A percentile compares a stretch with the other conserved stretches of the same genome.
phyloP scores from a whole-genome alignment of 345 rosid genomes.

The Arabis alpina region DNA sequence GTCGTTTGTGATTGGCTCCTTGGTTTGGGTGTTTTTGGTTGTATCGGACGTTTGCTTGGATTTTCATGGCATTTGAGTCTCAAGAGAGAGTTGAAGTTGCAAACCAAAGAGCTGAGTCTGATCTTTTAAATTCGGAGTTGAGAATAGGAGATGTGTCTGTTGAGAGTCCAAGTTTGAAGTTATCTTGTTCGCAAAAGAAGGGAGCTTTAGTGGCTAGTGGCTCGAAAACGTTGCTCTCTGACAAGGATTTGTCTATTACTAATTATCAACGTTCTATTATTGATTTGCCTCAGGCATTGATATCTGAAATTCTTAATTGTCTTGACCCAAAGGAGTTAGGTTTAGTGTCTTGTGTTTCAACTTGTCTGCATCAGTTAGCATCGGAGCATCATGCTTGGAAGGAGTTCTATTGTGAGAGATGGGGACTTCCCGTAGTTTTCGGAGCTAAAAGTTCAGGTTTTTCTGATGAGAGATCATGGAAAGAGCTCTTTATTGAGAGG shows the following conservation, averaged over 20 bases:
- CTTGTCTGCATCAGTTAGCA: slow-evolving; percentile 66
- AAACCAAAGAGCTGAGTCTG: slow-evolving; percentile 29
- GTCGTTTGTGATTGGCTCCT: slow-evolving; percentile 21
- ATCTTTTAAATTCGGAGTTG: slow-evolving; percentile 21
- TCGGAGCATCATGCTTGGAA: slow-evolving; percentile 90
- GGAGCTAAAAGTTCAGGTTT: slow-evolving; percentile 39
- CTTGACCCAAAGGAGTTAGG: slow-evolving; percentile 92
- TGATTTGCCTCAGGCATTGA: slow-evolving; percentile 83
- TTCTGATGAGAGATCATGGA: slow-evolving; percentile 77
- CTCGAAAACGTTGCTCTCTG: slow-evolving; percentile 46
- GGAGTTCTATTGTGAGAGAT: slow-evolving; percentile 76
- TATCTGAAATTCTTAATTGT: slow-evolving; percentile 73
- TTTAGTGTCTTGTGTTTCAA: slow-evolving; percentile 81
- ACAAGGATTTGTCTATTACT: slow-evolving; percentile 40
- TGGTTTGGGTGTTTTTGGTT: slow-evolving; percentile 7
- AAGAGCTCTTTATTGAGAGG: slow-evolving; percentile 85
- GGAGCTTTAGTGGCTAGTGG: slow-evolving; percentile 34
- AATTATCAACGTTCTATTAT: slow-evolving; percentile 51
- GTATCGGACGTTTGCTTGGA: slow-evolving; percentile 6
- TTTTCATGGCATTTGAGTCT: slow-evolving; percentile 93
- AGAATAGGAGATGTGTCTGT: slow-evolving; percentile 28
- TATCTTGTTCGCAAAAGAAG: slow-evolving; percentile 41
- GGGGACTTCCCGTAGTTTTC: slow-evolving; percentile 67
- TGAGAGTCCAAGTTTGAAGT: slow-evolving; percentile 39
- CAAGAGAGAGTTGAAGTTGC: slow-evolving; percentile 50